phyloP scores from a whole-genome alignment of 1,139 yeast genomes.

The Neolecta irregularis region DNA sequence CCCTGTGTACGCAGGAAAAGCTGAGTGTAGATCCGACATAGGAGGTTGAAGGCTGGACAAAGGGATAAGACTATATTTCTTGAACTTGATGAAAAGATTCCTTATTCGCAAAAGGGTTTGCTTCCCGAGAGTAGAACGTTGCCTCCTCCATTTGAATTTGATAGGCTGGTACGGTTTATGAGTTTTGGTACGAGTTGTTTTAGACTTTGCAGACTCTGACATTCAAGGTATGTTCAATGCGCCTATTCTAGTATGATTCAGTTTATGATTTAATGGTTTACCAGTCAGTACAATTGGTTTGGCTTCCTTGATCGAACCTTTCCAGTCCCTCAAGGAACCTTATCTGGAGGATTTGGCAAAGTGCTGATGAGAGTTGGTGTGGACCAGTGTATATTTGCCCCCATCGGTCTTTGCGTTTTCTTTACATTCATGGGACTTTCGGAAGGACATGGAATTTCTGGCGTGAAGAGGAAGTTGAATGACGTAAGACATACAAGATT shows the following conservation, averaged over 20 bases:
- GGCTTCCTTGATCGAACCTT: constrained; percentile 11
- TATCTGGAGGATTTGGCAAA: constrained; percentile 5
- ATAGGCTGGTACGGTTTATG: constrained; percentile 10
- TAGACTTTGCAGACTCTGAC: neutral
- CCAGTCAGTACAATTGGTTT: constrained; percentile 10
- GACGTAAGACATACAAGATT: neutral
- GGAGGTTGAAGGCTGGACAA: constrained; percentile 3
- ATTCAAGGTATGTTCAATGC: constrained; percentile 7
- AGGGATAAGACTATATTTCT: neutral
- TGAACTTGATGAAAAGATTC: neutral
- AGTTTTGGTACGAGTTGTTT: constrained; percentile 5
- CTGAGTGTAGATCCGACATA: neutral
- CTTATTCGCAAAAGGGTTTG: neutral
- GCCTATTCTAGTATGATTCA: constrained; percentile 3
- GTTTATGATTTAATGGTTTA: neutral
- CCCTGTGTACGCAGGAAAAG: neutral
- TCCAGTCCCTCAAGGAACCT: constrained; percentile 5
- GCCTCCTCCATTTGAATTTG: constrained; percentile 6
- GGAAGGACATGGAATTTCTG: constrained; percentile 32
- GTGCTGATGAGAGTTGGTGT: constrained; percentile 11
- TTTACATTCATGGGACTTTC: constrained; percentile 50
- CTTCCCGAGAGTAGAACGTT: neutral
- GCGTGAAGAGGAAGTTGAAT: constrained; percentile 13
- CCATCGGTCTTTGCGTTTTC: constrained; percentile 51
- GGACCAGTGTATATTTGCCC: constrained; percentile 70